A percentile compares a stretch with the other conserved stretches of the same genome.
Conservation (phyloP, 2,329 filamentous ascomycete species). For the Sclerotinia spermophila region DNA sequence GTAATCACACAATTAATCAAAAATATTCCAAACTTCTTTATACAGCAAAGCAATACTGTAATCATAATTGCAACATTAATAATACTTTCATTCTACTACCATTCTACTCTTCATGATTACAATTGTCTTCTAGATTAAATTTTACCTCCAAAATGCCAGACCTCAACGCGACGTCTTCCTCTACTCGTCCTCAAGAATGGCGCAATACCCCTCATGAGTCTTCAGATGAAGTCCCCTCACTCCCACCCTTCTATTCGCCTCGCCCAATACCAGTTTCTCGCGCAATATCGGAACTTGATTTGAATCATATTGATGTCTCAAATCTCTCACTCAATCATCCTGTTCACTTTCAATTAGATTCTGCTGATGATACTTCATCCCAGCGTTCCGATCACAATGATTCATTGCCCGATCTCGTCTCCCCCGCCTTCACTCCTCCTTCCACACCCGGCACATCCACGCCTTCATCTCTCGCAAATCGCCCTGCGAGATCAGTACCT, state of each 20-base stretch:
- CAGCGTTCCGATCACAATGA: conserved; percentile 14
- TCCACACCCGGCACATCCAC: conserved; percentile 58
- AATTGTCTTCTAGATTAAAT: not conserved
- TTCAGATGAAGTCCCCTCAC: conserved; percentile 29
- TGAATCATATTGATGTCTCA: conserved; percentile 27
- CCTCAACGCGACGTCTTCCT: conserved; percentile 19
- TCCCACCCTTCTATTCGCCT: conserved; percentile 39
- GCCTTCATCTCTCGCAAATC: conserved; percentile 41
- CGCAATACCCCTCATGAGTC: conserved; percentile 22
- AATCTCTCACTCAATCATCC: conserved; percentile 20
- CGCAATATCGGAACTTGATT: conserved; percentile 36
- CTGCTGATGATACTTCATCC: conserved; percentile 10
- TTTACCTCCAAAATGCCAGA: conserved; percentile 21
- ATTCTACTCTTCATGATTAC: not conserved
- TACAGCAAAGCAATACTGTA: no score
- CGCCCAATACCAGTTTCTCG: conserved; percentile 37
- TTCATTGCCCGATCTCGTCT: conserved; percentile 57
- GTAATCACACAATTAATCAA: not conserved
- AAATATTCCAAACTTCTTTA: not conserved
- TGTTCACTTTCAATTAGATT: conserved; percentile 18
- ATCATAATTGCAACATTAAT: not conserved
- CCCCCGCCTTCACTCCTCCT: conserved; percentile 78
- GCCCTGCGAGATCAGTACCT: conserved; percentile 40
- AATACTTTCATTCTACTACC: no score
- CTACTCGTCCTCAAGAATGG: conserved; percentile 21